Conservation (phyloP, 352 stramenopile species). For the Pythium aquatile region DNA sequence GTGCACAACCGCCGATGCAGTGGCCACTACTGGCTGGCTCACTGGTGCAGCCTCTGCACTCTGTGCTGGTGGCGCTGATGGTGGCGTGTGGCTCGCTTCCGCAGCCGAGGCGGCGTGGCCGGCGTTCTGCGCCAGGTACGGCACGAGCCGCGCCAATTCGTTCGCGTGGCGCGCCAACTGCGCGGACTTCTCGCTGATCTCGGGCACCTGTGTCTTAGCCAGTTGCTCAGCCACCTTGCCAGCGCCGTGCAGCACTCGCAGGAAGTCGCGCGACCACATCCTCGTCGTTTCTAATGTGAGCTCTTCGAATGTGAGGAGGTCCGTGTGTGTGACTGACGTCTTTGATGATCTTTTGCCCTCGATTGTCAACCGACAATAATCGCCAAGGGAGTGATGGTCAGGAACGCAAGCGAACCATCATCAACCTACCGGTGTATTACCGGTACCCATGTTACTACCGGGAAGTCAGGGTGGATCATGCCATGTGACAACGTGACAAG, state of each 20-base stretch:
- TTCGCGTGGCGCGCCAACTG: constrained; percentile 23
- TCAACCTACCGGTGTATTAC: constrained; percentile 10
- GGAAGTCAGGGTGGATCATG: constrained; percentile 2
- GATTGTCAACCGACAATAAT: constrained; percentile 3
- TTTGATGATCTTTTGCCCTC: constrained; percentile 4
- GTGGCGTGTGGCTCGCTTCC: neutral
- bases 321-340: constrained; percentile 7
- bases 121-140: constrained; percentile 39
- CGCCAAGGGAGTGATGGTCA: constrained; percentile 6
- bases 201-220: constrained; percentile 36
- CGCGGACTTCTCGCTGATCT: constrained; percentile 32
- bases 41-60: constrained; percentile 2
- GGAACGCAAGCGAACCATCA: constrained; percentile 22
- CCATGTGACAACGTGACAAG: neutral
- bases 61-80: neutral
- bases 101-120: neutral
- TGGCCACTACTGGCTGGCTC: neutral
- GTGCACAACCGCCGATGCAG: constrained; percentile 4
- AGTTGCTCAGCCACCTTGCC: constrained; percentile 63
- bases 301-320: neutral
- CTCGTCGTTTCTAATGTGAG: neutral
- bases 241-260: constrained; percentile 66
- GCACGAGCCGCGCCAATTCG: constrained; percentile 42
- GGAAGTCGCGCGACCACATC: constrained; percentile 76
- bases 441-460: constrained; percentile 5